Evolutionary conservation across 2,329 filamentous ascomycete species (phyloP), one percentile per base, ranked within the genome.

Genomic region (Neonectria hederae): DNA sequence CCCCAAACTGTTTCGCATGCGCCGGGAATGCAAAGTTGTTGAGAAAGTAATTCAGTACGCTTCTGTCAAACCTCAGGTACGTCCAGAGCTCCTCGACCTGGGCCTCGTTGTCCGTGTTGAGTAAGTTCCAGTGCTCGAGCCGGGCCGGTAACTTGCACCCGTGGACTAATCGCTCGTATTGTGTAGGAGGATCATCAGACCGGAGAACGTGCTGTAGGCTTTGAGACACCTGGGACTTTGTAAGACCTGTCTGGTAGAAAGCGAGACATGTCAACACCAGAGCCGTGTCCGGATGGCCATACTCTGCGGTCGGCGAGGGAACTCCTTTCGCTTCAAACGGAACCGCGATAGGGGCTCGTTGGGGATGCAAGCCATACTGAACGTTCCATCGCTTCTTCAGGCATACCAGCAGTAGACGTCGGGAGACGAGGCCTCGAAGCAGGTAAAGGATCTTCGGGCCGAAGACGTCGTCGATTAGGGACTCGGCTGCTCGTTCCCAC

Each of bases 381-480:
- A 93, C 90, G 10, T 89, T 88, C 86, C 86, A 92, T 2, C 87
- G 78, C 72, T 91, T 92, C 54, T 86, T 85, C 0, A 91, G 71
- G 3, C 82, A 84, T 5, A 88, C 82, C 0, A 86, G 68, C 0
- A 93, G 72, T 1, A 93, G 84, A 0, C 84, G 78, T 52, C 88
- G 82, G 0, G 86, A 80, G 0, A 93, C 72, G 0, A 93, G 77
- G 0, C 91, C 91, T 0, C 90, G 85, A 0, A 93, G 73, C 0
- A 91, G 79, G 5, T 87, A 81, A 0, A 90, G 61, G 2, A 6
- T 42, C 28, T 72, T 72, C 4, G 26, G 17, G 0, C 56, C 35
- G 40, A 75, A 78, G 2, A 84, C 73, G 3, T 83, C 80, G 26
- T 28, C 5, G 1, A 75, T 73, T 0, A 86, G 11, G 2, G 51